Percentiles rank a stretch among this genome's conserved stretches.
Conservation (phyloP, 371 early-diverging fungal species). For the Circinella minor region DNA sequence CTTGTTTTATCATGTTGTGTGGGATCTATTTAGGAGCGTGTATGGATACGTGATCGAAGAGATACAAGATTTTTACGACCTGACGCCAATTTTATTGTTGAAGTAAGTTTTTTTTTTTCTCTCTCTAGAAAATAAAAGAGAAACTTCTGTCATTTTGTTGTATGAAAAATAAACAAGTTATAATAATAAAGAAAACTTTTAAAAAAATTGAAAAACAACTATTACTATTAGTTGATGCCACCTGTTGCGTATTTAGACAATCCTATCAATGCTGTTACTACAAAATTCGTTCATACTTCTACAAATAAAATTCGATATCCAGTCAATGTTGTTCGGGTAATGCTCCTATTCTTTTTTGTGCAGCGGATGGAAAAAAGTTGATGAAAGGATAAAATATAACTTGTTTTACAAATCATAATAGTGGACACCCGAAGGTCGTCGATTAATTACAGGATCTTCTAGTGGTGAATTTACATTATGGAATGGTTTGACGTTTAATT, state of each 20-base stretch:
- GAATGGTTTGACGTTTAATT: constrained; percentile 99
- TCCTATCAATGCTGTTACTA: constrained; percentile 84
- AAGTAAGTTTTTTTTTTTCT: constrained; percentile 62
- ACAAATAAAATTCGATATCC: constrained; percentile 98
- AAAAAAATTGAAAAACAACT: neutral
- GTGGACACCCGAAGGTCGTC: constrained; percentile 99
- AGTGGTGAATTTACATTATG: constrained; percentile 99
- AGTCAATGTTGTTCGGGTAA: constrained; percentile 92
- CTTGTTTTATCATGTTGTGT: constrained; percentile 2
- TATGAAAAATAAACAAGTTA: neutral
- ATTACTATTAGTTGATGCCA: constrained; percentile 62
- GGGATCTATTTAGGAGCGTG: constrained; percentile 50
- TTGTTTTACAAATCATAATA: constrained; percentile 31
- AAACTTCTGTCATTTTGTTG: neutral
- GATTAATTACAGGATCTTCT: constrained; percentile 96
- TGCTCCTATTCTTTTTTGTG: constrained; percentile 11
- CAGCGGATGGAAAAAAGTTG: too few relatives aligned
- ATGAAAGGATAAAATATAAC: neutral
- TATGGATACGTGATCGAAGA: constrained; percentile 67
- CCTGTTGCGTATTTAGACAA: constrained; percentile 82
- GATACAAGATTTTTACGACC: constrained; percentile 75
- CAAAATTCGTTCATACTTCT: constrained; percentile 96
- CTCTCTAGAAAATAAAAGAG: neutral
- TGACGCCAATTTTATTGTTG: constrained; percentile 85
- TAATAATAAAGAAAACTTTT: neutral